These are phyloP conservation scores for Carex arenaria DNA, from an alignment of 202 grass and related monocot genomes.

Conservation along the genomic window DNA sequence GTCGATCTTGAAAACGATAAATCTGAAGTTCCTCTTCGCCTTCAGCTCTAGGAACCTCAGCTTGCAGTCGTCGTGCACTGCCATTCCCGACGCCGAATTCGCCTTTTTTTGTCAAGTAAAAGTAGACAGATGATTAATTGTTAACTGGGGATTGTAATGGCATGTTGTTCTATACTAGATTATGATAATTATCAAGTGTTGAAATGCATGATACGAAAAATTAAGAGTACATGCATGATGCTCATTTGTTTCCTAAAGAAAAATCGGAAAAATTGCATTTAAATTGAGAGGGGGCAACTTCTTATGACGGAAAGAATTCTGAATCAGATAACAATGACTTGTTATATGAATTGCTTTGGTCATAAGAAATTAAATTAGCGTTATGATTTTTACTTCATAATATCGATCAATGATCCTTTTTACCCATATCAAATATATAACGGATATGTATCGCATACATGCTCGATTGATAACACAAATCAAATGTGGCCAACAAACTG, in stretches of 20 bases:
- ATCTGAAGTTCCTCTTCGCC: slow-evolving; percentile 82
- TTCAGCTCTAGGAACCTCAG: slow-evolving; percentile 78
- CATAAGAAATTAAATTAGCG: not conserved
- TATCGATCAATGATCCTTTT: not conserved
- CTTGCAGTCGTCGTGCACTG: slow-evolving; percentile 82
- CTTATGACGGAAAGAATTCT: not conserved
- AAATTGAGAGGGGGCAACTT: not conserved
- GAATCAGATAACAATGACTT: not conserved
- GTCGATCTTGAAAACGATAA: slow-evolving; percentile 93
- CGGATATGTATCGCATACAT: not conserved
- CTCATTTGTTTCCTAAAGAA: not conserved
- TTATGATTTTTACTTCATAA: not conserved
- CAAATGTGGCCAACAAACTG: not conserved
- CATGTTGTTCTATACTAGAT: not conserved
- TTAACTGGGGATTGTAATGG: not conserved
- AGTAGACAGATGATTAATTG: not conserved
- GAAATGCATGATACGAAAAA: not conserved
- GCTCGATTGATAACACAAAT: not conserved
- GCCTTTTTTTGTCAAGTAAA: slow-evolving; percentile 41
- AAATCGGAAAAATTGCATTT: not conserved
- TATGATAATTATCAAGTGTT: not conserved
- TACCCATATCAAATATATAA: not conserved
- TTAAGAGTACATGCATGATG: not conserved
- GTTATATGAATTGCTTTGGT: not conserved
- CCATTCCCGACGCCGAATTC: slow-evolving; percentile 88